Conservation (phyloP, 768 basidiomycete genomes). For the Mycena sanguinolenta region DNA sequence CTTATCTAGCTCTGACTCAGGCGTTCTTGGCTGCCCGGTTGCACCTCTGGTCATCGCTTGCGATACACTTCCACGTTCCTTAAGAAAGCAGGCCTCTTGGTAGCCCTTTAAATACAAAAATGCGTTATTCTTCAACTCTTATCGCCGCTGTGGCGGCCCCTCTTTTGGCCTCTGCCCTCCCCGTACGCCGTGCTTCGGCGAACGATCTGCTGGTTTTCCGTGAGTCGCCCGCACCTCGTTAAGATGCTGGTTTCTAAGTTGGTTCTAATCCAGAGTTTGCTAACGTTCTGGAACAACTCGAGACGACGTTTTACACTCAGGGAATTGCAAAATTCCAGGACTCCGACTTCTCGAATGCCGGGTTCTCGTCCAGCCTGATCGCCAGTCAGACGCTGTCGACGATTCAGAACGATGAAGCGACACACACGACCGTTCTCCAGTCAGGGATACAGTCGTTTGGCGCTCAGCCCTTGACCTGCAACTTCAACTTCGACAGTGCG, state of each 20-base stretch:
- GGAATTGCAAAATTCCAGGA: conserved; percentile 75
- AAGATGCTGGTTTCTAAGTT: conserved; percentile 8
- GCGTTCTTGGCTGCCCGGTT: conserved; percentile 78
- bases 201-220: conserved; percentile 70
- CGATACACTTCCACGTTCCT: conserved; percentile 39
- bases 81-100: conserved; percentile 44
- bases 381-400: conserved; percentile 71
- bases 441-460: conserved; percentile 66
- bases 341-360: conserved; percentile 74
- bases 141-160: conserved; percentile 56
- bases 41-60: conserved; percentile 57
- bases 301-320: conserved; percentile 76
- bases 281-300: conserved; percentile 80
- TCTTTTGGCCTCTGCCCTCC: conserved; percentile 63
- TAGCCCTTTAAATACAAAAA: conserved; percentile 52
- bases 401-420: conserved; percentile 73
- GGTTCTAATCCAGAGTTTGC: conserved; percentile 71
- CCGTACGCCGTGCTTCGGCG: conserved; percentile 56
- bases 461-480: conserved; percentile 68
- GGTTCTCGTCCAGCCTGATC: conserved; percentile 68
- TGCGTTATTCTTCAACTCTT: conserved; percentile 63
- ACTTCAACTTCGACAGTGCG: conserved; percentile 75
- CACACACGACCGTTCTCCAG: conserved; percentile 70
- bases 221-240: conserved; percentile 50
- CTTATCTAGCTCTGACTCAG: conserved; percentile 30